Percentiles rank a stretch among this genome's conserved stretches.
Evolutionary conservation across 2,329 filamentous ascomycete species (phyloP).

Genomic region (Zalaria sp.): DNA sequence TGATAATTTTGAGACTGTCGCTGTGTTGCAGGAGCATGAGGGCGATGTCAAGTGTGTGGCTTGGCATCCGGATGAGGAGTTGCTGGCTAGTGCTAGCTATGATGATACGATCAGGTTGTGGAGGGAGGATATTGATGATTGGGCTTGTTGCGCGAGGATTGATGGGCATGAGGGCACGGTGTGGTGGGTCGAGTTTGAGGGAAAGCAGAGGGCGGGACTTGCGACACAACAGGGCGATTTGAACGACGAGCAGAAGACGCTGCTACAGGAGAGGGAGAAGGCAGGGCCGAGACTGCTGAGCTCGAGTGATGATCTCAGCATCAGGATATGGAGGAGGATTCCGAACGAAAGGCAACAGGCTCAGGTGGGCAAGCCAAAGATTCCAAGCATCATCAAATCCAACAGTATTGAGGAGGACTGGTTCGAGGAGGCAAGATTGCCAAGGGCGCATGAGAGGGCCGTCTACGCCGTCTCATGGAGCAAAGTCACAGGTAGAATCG

Average conservation of each 20-base stretch:
- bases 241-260: conserved; percentile 18
- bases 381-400: conserved; percentile 82
- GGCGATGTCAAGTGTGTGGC: conserved; percentile 89
- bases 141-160: conserved; percentile 75
- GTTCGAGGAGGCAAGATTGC: conserved; percentile 63
- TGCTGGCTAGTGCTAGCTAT: conserved; percentile 83
- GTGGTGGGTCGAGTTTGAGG: conserved; percentile 67
- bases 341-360: conserved; percentile 36
- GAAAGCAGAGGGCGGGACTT: conserved; percentile 19
- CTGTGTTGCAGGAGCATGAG: conserved; percentile 85
- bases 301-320: conserved; percentile 70
- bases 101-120: conserved; percentile 84
- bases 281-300: conserved; percentile 52
- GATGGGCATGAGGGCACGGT: conserved; percentile 75
- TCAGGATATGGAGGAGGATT: conserved; percentile 64
- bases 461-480: conserved; percentile 85
- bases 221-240: conserved; percentile 11
- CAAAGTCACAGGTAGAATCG: conserved; percentile 57
- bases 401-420: conserved; percentile 64
- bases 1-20: conserved; percentile 93
- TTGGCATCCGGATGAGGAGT: conserved; percentile 71
- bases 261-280: conserved; percentile 23
- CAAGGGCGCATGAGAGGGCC: conserved; percentile 60
- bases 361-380: conserved; percentile 38
- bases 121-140: conserved; percentile 85